Percentiles rank a stretch among this genome's conserved stretches.
Conservation (phyloP, 768 basidiomycete species). For the Russula lepida region DNA sequence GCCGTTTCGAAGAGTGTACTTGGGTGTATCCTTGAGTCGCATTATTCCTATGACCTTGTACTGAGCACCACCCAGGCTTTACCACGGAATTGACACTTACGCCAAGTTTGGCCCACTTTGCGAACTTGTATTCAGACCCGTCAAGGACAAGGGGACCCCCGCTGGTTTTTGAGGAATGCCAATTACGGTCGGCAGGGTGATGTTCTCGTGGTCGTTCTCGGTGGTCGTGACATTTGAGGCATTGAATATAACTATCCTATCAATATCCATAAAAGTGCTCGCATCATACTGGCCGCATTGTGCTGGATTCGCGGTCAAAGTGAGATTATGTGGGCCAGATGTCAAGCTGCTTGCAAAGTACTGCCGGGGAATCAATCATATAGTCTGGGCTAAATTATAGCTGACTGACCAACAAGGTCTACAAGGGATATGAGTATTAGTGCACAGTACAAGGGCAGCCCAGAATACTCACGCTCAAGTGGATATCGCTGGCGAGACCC, state of each 20-base stretch:
- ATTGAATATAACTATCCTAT: slow-evolving; percentile 8
- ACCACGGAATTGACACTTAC: not conserved
- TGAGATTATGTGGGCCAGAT: slow-evolving; percentile 33
- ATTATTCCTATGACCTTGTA: not conserved
- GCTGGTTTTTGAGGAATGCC: not conserved
- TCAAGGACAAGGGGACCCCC: not conserved
- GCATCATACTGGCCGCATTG: not conserved
- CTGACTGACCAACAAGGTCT: slow-evolving; percentile 25
- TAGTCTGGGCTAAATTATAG: not conserved
- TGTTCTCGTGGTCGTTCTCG: not conserved
- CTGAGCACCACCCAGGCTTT: not conserved
- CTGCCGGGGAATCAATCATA: slow-evolving; percentile 21
- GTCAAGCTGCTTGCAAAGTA: slow-evolving; percentile 37
- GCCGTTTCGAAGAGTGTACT: not conserved
- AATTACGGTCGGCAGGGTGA: not conserved
- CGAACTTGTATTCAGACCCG: not conserved
- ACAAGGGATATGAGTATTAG: not conserved
- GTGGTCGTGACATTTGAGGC: not conserved
- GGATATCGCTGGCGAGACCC: slow-evolving; percentile 30
- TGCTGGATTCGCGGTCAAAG: slow-evolving; percentile 29
- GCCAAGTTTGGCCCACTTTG: not conserved
- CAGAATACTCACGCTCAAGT: slow-evolving; percentile 26
- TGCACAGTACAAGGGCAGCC: not conserved
- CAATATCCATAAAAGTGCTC: slow-evolving; percentile 9
- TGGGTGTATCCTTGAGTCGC: not conserved